Percentiles rank a stretch among this genome's conserved stretches.
These are phyloP conservation scores for Globomyces pollinis-pini DNA, from an alignment of 192 early-diverging fungal species.

Conservation along the genomic window DNA sequence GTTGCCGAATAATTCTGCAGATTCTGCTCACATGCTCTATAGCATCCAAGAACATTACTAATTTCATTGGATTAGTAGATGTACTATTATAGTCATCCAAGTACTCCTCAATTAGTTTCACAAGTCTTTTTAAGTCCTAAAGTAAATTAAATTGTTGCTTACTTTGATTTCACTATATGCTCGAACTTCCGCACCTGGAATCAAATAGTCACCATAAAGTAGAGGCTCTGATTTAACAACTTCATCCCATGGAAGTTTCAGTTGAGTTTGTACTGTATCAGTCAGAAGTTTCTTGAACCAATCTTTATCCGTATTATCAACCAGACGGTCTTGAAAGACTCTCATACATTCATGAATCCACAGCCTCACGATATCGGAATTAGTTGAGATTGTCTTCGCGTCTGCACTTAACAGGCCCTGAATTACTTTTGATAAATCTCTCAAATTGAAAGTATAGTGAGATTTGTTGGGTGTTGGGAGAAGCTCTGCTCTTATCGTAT, in stretches of 20 bases:
- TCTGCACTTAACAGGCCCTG: conserved; percentile 48
- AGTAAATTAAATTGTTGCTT: too few species aligned
- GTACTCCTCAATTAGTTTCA: conserved; percentile 52
- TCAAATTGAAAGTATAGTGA: conserved; percentile 58
- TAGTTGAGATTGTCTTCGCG: conserved; percentile 34
- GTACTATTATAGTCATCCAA: conserved; percentile 57
- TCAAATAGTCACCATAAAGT: conserved; percentile 52
- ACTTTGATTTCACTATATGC: conserved; percentile 51
- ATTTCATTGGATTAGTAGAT: conserved; percentile 47
- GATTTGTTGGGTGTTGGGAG: conserved; percentile 57
- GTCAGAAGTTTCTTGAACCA: conserved; percentile 49
- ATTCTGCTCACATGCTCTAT: conserved; percentile 56
- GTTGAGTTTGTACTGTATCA: conserved; percentile 30
- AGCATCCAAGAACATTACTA: conserved; percentile 60
- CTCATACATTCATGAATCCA: conserved; percentile 54
- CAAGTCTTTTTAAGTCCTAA: conserved; percentile 46
- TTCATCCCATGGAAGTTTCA: conserved; percentile 38
- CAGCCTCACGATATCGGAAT: conserved; percentile 46
- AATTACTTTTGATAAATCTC: conserved; percentile 53
- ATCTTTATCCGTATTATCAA: conserved; percentile 49
- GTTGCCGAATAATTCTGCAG: conserved; percentile 50
- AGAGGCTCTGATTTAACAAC: conserved; percentile 49
- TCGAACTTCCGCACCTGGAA: conserved; percentile 46
- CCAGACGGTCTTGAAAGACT: conserved; percentile 53
- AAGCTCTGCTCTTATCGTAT: conserved; percentile 45